Conservation (phyloP, 2,329 filamentous ascomycete species). For the Fusarium vanettenii region DNA sequence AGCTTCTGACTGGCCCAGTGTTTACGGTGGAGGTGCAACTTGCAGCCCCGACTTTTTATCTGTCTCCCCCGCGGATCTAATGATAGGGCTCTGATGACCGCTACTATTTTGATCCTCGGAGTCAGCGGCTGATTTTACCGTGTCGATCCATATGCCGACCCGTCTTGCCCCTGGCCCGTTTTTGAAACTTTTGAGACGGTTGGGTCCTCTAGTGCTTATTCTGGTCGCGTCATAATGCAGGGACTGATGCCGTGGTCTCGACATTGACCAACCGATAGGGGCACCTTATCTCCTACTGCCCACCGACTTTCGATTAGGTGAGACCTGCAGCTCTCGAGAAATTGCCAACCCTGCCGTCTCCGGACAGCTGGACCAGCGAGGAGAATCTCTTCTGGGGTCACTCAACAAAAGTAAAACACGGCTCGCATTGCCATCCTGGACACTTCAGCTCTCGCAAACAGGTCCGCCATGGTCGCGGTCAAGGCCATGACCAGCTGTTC, state of each 20-base stretch:
- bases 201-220: neutral
- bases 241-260: neutral
- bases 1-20: neutral
- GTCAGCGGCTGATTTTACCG: neutral
- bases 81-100: neutral
- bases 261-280: neutral
- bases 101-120: neutral
- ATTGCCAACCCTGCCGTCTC: neutral
- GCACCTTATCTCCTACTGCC: neutral
- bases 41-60: neutral
- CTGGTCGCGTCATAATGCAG: neutral
- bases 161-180: neutral
- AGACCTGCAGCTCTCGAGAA: neutral
- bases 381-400: neutral
- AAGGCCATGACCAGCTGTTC: neutral
- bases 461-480: neutral
- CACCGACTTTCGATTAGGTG: neutral
- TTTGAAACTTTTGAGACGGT: neutral
- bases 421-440: neutral
- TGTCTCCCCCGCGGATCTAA: neutral
- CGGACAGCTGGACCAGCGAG: neutral
- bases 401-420: neutral
- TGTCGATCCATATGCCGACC: neutral
- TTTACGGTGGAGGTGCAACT: neutral
- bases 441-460: neutral